Evolutionary conservation across 1,139 yeast species (phyloP).

Genomic region (Debaryomyces singareniensis): DNA sequence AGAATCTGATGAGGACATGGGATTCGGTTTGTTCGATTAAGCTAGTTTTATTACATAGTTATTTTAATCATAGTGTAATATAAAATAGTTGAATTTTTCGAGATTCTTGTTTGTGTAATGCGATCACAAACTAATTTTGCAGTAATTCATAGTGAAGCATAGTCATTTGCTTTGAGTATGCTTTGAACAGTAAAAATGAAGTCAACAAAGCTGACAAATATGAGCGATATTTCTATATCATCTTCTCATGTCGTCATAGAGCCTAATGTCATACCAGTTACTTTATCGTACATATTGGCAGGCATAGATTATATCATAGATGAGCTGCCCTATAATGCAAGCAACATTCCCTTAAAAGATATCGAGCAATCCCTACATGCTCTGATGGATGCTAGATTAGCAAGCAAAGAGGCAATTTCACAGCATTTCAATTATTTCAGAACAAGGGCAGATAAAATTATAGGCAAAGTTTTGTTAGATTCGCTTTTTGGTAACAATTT

Average conservation of each 20-base stretch:
- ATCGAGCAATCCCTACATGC: constrained; percentile 1
- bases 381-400: constrained; percentile 1
- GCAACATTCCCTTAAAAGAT: constrained; percentile 2
- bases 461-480: constrained; percentile 5
- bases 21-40: constrained; percentile 98
- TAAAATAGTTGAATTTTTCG: background rate
- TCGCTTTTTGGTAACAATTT: constrained; percentile 2
- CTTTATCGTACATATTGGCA: constrained; percentile 9
- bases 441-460: constrained; percentile 4
- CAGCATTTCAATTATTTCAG: constrained; percentile 3
- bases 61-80: constrained; percentile 2
- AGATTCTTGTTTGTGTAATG: background rate
- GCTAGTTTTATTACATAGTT: constrained; percentile 9
- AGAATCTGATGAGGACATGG: constrained; percentile 83
- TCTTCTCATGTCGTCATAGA: no score
- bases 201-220: no score
- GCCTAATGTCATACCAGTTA: no score
- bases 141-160: background rate
- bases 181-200: no score
- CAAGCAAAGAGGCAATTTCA: background rate
- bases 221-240: no score
- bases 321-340: constrained; percentile 7
- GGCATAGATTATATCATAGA: constrained; percentile 10
- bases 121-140: constrained; percentile 1
- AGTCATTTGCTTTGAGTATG: no score